Conservation (phyloP, 177 flowering plant genomes). For the Vitis hybrid region DNA sequence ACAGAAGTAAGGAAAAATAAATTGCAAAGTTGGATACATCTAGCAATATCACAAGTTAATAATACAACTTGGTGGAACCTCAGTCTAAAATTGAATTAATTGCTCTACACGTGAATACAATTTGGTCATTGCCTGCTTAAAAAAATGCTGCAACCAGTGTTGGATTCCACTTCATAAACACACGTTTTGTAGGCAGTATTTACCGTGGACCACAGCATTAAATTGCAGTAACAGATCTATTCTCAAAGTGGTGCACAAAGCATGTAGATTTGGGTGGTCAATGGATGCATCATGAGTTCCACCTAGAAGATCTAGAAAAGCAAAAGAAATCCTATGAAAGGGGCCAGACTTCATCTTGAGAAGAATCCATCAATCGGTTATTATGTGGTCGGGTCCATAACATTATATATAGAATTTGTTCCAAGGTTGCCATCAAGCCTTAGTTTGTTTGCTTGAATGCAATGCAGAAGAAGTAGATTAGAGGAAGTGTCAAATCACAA, state of each 20-base stretch:
- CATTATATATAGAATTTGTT: neutral
- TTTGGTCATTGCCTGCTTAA: neutral
- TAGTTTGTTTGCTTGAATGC: neutral
- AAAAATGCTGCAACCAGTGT: neutral
- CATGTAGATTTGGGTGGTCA: neutral
- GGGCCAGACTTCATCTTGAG: neutral
- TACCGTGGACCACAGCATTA: neutral
- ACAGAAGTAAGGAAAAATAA: no score
- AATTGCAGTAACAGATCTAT: neutral
- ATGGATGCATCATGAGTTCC: neutral
- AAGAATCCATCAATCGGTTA: neutral
- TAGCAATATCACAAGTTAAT: neutral
- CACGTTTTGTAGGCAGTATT: no score
- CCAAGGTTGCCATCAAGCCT: neutral
- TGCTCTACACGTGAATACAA: no score
- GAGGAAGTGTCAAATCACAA: no score
- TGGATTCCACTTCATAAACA: no score
- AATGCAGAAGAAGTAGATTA: no score
- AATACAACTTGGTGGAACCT: neutral
- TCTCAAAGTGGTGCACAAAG: neutral
- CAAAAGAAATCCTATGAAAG: neutral
- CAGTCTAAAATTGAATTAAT: neutral
- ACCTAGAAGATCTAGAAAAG: neutral
- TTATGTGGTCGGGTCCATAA: neutral
- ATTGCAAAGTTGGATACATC: neutral